Evolutionary conservation across 768 basidiomycete species (phyloP).

Genomic region (Termitomyces sp.): DNA sequence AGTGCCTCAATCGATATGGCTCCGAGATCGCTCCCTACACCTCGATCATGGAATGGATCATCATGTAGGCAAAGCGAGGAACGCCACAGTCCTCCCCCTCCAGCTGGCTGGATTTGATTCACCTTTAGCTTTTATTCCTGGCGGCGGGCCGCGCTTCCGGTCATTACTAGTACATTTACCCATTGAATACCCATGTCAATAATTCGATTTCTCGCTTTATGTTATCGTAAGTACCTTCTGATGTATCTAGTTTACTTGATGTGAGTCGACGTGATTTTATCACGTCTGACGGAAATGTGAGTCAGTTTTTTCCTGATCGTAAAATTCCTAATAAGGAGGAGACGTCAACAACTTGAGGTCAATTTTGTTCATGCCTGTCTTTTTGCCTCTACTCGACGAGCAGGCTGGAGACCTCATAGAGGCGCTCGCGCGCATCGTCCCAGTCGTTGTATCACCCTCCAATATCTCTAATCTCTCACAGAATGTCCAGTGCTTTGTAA

Average conservation of each 20-base stretch:
- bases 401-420: slow-evolving; percentile 44
- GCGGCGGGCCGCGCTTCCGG: not conserved
- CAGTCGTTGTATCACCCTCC: slow-evolving; percentile 55
- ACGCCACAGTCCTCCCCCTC: slow-evolving; percentile 32
- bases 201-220: not conserved
- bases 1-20: slow-evolving; percentile 13
- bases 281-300: not conserved
- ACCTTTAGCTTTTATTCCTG: not conserved
- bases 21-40: slow-evolving; percentile 35
- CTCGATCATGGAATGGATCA: slow-evolving; percentile 39
- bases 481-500: slow-evolving; percentile 44
- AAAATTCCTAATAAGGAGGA: not conserved
- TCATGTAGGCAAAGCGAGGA: slow-evolving; percentile 24
- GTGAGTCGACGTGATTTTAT: not conserved
- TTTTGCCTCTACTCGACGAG: slow-evolving; percentile 59
- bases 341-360: not conserved
- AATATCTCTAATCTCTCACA: slow-evolving; percentile 24
- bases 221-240: not conserved
- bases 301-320: slow-evolving; percentile 3
- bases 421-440: slow-evolving; percentile 72
- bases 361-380: slow-evolving; percentile 33
- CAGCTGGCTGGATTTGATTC: slow-evolving; percentile 45
- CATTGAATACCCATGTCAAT: not conserved
- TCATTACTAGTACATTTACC: not conserved
- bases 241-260: not conserved